phyloP scores from a whole-genome alignment of 2,329 filamentous ascomycete species.

The Alternaria triticimaculans region DNA sequence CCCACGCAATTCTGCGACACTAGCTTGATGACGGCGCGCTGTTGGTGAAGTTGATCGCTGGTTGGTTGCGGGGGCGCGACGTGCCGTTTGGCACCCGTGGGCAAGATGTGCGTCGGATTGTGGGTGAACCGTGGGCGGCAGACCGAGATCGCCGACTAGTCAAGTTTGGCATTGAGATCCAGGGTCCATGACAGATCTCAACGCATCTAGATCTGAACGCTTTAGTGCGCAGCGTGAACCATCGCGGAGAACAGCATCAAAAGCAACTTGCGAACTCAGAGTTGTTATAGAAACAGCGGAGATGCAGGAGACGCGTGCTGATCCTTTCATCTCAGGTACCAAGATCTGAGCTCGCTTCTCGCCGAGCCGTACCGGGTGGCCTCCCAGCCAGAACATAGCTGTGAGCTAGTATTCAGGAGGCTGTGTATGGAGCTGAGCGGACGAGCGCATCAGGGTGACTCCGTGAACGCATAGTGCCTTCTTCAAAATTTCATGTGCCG shows the following conservation, averaged over 20 bases:
- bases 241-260: background rate
- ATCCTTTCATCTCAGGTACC: background rate
- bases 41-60: background rate
- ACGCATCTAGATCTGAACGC: background rate
- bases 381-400: background rate
- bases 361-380: background rate
- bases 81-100: constrained; percentile 5
- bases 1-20: background rate
- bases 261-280: background rate
- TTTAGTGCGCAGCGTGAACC: background rate
- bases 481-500: background rate
- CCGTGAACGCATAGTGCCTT: background rate
- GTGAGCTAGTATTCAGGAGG: background rate
- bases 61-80: constrained; percentile 1
- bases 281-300: background rate
- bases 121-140: background rate
- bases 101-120: background rate
- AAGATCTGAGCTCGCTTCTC: background rate
- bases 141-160: constrained; percentile 1
- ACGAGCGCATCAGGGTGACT: background rate
- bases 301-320: background rate
- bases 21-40: background rate
- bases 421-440: background rate
- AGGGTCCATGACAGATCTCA: constrained; percentile 2
- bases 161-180: background rate